Base-by-base conservation (phyloP, 345 rosid species). In the Citrus reticulata region DNA sequence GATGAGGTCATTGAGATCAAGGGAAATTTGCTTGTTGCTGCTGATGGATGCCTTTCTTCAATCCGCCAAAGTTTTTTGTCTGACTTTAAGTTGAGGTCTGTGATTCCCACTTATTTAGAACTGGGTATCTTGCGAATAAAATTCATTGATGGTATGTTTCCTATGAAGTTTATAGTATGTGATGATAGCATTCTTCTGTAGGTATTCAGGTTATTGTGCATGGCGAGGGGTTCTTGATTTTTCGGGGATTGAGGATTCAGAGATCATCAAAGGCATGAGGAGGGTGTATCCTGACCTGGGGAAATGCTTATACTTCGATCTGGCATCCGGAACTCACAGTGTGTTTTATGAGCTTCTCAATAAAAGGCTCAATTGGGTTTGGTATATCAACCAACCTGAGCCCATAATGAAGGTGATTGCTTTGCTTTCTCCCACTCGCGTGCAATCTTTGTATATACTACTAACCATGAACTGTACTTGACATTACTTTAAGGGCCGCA, bases 181-280 rank as follows among this genome's bases (percentile, higher is more conserved):
- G 11, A 51, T 49, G 72, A 24, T 19, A 30, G 66, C 39, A 4
- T 74, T 60, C 32, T 42, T 75, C 68, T 72, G 81, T 75, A 93
- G 98, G 88, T 92, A 95, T 78, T 91, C 94, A 3, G 95, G 95
- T 65, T 95, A 90, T 27, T 92, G 93, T 78, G 95, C 97, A 22
- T 92, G 95, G 98, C 85, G 94, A 86, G 94, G 98, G 58, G 84
- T 93, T 80, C 88, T 89, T 39, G 88, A 95, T 78, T 93, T 90
- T 79, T 83, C 92, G 8, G 88, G 79, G 54, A 70, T 69, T 57
- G 95, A 90, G 84, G 77, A 83, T 76, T 87, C 89, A 4, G 92
- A 89, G 70, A 83, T 78, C 25, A 82, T 89, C 17, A 0, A 68
- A 3, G 90, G 85, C 9, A 87, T 93, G 35, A 77, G 85, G 75